Evolutionary conservation across 768 basidiomycete genomes (phyloP).

Genomic region (Boletus rubroflammeus): DNA sequence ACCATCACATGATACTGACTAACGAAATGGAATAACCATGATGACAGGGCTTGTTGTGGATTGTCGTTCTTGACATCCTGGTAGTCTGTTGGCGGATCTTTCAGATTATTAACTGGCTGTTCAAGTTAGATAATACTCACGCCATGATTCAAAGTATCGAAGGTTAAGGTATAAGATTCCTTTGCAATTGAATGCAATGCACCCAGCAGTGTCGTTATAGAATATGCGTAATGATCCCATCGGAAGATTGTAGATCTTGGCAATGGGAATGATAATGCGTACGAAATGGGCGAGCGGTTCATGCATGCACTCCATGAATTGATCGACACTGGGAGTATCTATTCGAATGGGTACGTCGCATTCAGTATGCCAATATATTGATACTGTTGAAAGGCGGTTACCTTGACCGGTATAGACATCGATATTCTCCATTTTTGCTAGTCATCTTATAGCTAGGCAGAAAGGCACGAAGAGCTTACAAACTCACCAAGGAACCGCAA

Average conservation of each 20-base stretch:
- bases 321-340: slow-evolving; percentile 52
- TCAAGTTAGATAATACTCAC: slow-evolving; percentile 43
- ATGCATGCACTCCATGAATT: slow-evolving; percentile 46
- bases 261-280: slow-evolving; percentile 57
- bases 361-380: neutral
- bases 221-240: slow-evolving; percentile 74
- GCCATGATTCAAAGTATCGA: slow-evolving; percentile 79
- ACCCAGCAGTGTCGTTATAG: slow-evolving; percentile 58
- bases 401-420: slow-evolving; percentile 61
- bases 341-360: neutral
- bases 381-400: slow-evolving; percentile 18
- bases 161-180: slow-evolving; percentile 84
- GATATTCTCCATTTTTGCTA: slow-evolving; percentile 53
- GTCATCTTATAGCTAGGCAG: neutral
- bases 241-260: slow-evolving; percentile 68
- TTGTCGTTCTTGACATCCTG: neutral
- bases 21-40: neutral
- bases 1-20: neutral
- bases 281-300: slow-evolving; percentile 64
- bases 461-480: neutral
- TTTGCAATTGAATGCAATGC: slow-evolving; percentile 91
- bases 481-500: slow-evolving; percentile 51
- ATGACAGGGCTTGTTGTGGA: neutral
- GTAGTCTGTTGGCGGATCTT: neutral
- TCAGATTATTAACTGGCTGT: neutral